phyloP scores from a whole-genome alignment of 352 stramenopile genomes.

The Phytopythium ostracodes region DNA sequence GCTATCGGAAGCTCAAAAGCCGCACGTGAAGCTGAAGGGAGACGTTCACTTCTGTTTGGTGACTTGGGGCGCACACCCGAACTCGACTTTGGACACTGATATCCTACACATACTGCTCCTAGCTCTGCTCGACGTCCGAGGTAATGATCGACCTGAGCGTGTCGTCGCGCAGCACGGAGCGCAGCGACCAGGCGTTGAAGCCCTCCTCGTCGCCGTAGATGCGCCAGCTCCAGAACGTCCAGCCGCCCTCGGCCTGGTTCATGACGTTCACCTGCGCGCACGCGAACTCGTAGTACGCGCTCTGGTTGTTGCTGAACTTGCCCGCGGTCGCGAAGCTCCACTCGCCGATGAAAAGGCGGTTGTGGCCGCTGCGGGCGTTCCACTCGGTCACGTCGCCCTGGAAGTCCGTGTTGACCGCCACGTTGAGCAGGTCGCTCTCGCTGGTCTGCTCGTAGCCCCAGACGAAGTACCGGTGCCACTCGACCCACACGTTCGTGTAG shows the following conservation, averaged over 20 bases:
- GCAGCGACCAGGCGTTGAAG: slow-evolving; percentile 62
- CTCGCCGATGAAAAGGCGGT: slow-evolving; percentile 43
- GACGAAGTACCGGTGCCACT: slow-evolving; percentile 83
- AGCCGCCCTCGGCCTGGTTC: slow-evolving; percentile 48
- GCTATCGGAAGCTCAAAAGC: background rate
- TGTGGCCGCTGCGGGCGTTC: slow-evolving; percentile 32
- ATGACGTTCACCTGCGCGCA: slow-evolving; percentile 49
- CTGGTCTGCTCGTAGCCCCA: slow-evolving; percentile 69
- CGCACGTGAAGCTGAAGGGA: background rate
- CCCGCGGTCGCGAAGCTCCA: slow-evolving; percentile 40
- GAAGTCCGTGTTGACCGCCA: slow-evolving; percentile 39
- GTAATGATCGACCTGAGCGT: slow-evolving; percentile 21
- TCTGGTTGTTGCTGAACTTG: slow-evolving; percentile 45
- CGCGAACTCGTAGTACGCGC: slow-evolving; percentile 47
- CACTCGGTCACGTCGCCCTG: slow-evolving; percentile 30
- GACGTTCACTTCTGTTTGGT: slow-evolving; percentile 1
- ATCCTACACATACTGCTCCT: background rate
- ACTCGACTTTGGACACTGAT: slow-evolving; percentile 1
- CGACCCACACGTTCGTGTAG: slow-evolving; percentile 78
- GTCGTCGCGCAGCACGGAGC: slow-evolving; percentile 49
- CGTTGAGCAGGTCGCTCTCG: slow-evolving; percentile 44
- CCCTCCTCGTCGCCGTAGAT: slow-evolving; percentile 53
- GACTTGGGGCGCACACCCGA: no score
- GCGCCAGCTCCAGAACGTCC: slow-evolving; percentile 71
- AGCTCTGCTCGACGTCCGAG: background rate